phyloP scores from a whole-genome alignment of 768 basidiomycete genomes.

The Pleurotus pulmonarius region DNA sequence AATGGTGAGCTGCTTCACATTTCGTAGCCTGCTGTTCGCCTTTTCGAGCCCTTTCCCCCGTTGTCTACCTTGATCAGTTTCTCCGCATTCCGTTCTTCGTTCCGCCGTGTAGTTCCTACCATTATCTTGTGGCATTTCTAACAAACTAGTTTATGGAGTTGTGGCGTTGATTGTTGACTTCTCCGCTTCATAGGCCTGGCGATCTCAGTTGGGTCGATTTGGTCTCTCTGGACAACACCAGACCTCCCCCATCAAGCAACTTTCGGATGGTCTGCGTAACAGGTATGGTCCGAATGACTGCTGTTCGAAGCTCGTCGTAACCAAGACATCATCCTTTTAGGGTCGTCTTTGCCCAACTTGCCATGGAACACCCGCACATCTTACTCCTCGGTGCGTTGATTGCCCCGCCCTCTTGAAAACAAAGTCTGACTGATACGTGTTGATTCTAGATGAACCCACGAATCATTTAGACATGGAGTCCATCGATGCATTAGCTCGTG shows the following conservation, averaged over 20 bases:
- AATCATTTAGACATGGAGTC: slow-evolving; percentile 98
- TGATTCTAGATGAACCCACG: slow-evolving; percentile 76
- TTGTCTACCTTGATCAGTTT: background rate
- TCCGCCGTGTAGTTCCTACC: background rate
- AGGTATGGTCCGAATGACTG: slow-evolving; percentile 45
- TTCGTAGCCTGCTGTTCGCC: slow-evolving; percentile 6
- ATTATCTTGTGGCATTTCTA: too few relatives aligned
- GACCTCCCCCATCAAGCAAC: slow-evolving; percentile 87
- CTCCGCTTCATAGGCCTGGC: slow-evolving; percentile 68
- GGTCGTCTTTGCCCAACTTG: slow-evolving; percentile 93
- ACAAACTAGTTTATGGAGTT: background rate
- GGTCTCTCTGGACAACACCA: slow-evolving; percentile 94
- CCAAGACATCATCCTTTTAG: slow-evolving; percentile 29
- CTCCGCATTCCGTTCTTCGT: background rate
- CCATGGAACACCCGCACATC: slow-evolving; percentile 98
- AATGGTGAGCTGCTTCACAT: slow-evolving; percentile 34
- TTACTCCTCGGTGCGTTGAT: slow-evolving; percentile 66
- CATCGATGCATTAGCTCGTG: slow-evolving; percentile 91
- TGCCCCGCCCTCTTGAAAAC: background rate
- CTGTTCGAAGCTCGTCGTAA: background rate
- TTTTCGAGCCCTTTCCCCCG: background rate
- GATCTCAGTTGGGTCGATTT: slow-evolving; percentile 91
- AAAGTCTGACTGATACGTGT: background rate
- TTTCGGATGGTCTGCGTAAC: slow-evolving; percentile 95
- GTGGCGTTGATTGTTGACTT: background rate